Evolutionary conservation across 257 asterid species (phyloP), one percentile per base, ranked within the genome.

Genomic region (Plantago elongata): DNA sequence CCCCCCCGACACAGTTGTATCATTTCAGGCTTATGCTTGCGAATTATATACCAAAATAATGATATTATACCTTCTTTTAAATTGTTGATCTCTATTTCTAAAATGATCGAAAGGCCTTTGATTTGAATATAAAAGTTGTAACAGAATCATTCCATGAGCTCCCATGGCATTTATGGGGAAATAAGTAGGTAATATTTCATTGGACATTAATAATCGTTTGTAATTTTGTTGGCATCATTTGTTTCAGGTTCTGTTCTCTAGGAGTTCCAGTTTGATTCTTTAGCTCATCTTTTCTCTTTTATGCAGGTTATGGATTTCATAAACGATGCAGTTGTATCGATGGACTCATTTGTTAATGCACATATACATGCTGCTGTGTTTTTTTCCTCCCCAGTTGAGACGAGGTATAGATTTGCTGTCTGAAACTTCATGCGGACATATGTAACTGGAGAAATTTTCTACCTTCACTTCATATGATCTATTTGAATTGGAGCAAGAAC

Each of bases 271-370:
- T n/a, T 40, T 11, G 71, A 30, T 34, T 56, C 50, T 60, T 34
- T 46, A 52, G 34, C 9, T 54, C 34, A 11, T 48, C 42, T 57
- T 42, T 45, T 44, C 57, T 50, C 56, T 34, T 65, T 47, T 71
- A 48, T 72, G 63, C 89, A 92, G 99, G 95, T 89, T 62, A 89
- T 92, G 95, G 99, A 89, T 79, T 92, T 89, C 89, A 73, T 92
- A 63, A 92, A 92, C 73, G 99, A 92, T 63, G 87, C 94, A 27
- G 89, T 92, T 67, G 89, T 89, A 52, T 78, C 95, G 47, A 70
- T 92, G 84, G 97, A 89, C 70, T 85, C 91, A 47, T 89, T 89
- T 71, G 82, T 89, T 67, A 78, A 63, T 73, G 93, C 94, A 58
- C 79, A 89, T 75, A 82, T 84, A 67, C 84, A 66, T 62, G 89